phyloP scores from a whole-genome alignment of 1,139 yeast species.

The Pichia sp. region DNA sequence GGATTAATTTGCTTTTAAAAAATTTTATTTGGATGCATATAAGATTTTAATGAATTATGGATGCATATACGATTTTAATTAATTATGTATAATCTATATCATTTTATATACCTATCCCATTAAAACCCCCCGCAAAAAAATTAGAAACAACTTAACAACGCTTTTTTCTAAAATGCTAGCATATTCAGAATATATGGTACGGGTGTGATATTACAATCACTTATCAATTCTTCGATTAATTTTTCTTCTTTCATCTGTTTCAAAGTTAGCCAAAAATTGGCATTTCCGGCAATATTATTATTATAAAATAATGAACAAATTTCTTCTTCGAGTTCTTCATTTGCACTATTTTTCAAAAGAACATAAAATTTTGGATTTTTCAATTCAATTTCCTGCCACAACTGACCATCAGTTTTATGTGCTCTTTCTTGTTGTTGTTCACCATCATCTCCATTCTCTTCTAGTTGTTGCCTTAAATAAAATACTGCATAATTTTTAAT shows the following conservation, averaged over 20 bases:
- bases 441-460: neutral
- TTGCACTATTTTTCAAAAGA: conserved; percentile 6
- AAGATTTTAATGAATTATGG: no score
- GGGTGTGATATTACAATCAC: conserved; percentile 5
- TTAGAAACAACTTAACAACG: no score
- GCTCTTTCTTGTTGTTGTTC: neutral
- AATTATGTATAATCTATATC: no score
- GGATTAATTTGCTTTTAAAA: no score
- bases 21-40: no score
- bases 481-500: conserved; percentile 6
- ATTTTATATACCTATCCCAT: no score
- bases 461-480: conserved; percentile 3
- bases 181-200: conserved; percentile 9
- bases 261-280: conserved; percentile 12
- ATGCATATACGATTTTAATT: no score
- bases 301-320: conserved; percentile 9
- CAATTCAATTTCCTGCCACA: conserved; percentile 5
- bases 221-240: conserved; percentile 11
- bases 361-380: conserved; percentile 8
- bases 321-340: conserved; percentile 9
- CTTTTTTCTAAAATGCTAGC: conserved; percentile 4
- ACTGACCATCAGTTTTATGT: conserved; percentile 1
- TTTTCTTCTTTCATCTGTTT: conserved; percentile 7
- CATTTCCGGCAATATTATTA: conserved; percentile 5
- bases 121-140: no score